These are phyloP conservation scores for Stagonosporopsis rhizophila DNA, from an alignment of 2,329 filamentous ascomycete species.

Conservation along the genomic window DNA sequence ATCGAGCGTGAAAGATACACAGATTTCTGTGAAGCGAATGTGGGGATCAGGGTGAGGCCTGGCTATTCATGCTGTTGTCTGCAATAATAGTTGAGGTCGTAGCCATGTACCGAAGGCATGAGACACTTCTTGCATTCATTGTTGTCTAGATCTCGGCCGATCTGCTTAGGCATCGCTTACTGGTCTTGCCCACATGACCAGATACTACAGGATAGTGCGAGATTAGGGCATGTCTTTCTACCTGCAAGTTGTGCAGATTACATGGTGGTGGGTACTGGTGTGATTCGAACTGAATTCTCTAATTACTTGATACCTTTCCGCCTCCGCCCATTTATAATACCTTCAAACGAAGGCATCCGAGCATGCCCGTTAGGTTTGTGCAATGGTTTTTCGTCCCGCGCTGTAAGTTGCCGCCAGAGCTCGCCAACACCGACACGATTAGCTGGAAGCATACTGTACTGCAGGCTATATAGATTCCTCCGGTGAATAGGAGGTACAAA, in stretches of 20 bases:
- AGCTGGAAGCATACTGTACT: constrained; percentile 96
- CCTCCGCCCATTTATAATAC: constrained; percentile 8
- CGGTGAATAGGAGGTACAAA: constrained; percentile 96
- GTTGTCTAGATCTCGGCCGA: no score
- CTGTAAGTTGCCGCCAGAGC: constrained; percentile 75
- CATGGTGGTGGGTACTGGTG: not conserved
- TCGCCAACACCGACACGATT: constrained; percentile 80
- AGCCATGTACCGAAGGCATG: no score
- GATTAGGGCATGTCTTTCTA: not conserved
- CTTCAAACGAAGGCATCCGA: constrained; percentile 18
- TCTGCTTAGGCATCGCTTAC: no score
- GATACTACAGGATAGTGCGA: no score
- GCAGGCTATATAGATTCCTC: constrained; percentile 91
- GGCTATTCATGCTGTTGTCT: no score
- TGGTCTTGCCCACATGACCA: no score
- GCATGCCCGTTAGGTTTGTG: constrained; percentile 17
- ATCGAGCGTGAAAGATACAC: no score
- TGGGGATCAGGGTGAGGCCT: no score
- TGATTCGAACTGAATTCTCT: not conserved
- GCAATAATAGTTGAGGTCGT: no score
- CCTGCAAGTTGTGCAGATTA: not conserved
- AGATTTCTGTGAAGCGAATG: no score
- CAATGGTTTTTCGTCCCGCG: constrained; percentile 15
- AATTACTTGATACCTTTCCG: constrained; percentile 1
- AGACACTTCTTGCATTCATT: no score